Evolutionary conservation across 805 yeast species (phyloP).

Genomic region (Pichia ethanolica): DNA sequence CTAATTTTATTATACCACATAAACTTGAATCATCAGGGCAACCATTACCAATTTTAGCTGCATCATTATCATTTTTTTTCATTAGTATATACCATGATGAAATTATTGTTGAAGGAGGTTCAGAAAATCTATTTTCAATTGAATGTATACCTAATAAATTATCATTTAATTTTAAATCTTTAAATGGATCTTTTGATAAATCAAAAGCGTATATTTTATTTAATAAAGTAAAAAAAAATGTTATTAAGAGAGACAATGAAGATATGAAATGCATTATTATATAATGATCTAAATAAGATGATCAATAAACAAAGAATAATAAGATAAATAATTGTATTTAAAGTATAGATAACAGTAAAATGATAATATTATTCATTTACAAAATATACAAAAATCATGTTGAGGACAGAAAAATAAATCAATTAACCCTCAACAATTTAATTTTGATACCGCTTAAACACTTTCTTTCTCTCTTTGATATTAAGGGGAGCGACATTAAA

Average conservation of each 20-base stretch:
- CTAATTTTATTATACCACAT: slow-evolving; percentile 64
- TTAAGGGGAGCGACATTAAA: too few species aligned
- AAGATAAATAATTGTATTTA: too few species aligned
- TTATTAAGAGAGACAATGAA: background rate
- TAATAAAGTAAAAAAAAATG: background rate
- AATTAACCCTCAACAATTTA: too few species aligned
- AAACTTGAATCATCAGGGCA: slow-evolving; percentile 71
- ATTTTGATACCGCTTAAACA: too few species aligned
- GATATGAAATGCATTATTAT: too few species aligned
- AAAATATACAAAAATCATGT: too few species aligned
- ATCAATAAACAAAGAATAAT: too few species aligned
- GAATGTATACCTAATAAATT: slow-evolving; percentile 43
- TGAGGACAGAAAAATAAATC: too few species aligned
- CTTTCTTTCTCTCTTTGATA: too few species aligned
- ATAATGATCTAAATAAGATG: too few species aligned
- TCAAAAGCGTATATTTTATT: slow-evolving; percentile 16
- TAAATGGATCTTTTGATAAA: slow-evolving; percentile 27
- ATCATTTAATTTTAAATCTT: slow-evolving; percentile 33
- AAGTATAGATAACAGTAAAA: too few species aligned
- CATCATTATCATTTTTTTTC: slow-evolving; percentile 24
- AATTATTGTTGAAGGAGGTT: slow-evolving; percentile 74
- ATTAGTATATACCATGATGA: slow-evolving; percentile 65
- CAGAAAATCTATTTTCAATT: slow-evolving; percentile 35
- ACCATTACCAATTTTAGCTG: slow-evolving; percentile 28
- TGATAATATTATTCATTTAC: too few species aligned